Evolutionary conservation across 2,329 filamentous ascomycete genomes (phyloP).

Genomic region (Aspergillus neotritici): DNA sequence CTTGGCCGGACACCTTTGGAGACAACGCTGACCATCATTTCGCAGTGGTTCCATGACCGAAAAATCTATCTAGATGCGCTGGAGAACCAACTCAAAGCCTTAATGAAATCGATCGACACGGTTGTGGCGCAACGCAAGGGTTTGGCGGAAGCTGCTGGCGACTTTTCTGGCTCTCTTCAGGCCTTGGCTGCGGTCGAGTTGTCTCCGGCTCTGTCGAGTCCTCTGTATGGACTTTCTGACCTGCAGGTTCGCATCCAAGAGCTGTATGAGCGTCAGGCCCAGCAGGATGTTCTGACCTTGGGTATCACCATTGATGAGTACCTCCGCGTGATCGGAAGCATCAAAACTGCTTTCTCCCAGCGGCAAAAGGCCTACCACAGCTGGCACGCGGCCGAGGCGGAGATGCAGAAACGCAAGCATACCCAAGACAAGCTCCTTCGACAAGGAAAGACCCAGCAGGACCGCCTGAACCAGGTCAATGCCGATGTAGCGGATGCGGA

Average conservation of each 20-base stretch:
- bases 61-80: conserved; percentile 90
- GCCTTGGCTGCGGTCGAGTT: conserved; percentile 88
- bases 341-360: conserved; percentile 88
- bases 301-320: conserved; percentile 98
- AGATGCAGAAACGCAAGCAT: conserved; percentile 81
- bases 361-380: conserved; percentile 93
- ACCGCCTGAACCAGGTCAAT: conserved; percentile 83
- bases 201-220: conserved; percentile 78
- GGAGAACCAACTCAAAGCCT: conserved; percentile 80
- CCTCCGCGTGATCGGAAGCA: conserved; percentile 87
- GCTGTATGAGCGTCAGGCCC: conserved; percentile 91
- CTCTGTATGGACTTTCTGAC: conserved; percentile 85
- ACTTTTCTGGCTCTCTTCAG: conserved; percentile 90
- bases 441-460: conserved; percentile 92
- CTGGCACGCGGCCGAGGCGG: conserved; percentile 86
- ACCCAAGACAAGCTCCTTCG: conserved; percentile 91
- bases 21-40: conserved; percentile 16
- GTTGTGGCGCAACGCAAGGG: conserved; percentile 90
- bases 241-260: conserved; percentile 91
- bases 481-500: conserved; percentile 95
- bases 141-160: conserved; percentile 84
- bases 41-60: conserved; percentile 93
- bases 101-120: conserved; percentile 88
- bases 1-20: not conserved
- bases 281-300: conserved; percentile 92